Conservation (phyloP, 2,329 filamentous ascomycete species). For the Leptoxyphium fumago region DNA sequence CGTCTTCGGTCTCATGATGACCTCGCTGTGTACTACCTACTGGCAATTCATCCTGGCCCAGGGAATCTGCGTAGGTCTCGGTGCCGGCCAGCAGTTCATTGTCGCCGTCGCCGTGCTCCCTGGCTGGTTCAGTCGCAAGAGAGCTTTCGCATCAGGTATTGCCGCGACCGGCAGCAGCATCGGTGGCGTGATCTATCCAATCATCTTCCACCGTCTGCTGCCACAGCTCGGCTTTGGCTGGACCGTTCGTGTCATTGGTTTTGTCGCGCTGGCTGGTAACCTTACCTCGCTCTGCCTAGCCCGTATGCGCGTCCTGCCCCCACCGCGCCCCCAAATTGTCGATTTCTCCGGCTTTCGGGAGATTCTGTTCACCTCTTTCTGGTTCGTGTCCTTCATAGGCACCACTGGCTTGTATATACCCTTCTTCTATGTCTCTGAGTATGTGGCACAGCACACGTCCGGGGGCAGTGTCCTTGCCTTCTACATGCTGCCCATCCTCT, state of each 20-base stretch:
- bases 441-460: constrained; percentile 26
- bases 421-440: constrained; percentile 43
- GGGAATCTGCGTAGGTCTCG: constrained; percentile 37
- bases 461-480: constrained; percentile 42
- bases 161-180: constrained; percentile 45
- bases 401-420: constrained; percentile 27
- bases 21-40: constrained; percentile 33
- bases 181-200: constrained; percentile 40
- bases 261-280: constrained; percentile 24
- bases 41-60: constrained; percentile 41
- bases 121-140: constrained; percentile 47
- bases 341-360: constrained; percentile 31
- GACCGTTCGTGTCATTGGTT: constrained; percentile 38
- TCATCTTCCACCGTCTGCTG: constrained; percentile 36
- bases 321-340: constrained; percentile 26
- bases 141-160: constrained; percentile 44
- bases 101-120: constrained; percentile 49
- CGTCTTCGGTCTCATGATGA: constrained; percentile 38
- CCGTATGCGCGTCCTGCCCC: constrained; percentile 26
- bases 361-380: constrained; percentile 30
- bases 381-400: constrained; percentile 34
- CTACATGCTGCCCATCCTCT: constrained; percentile 52
- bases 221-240: constrained; percentile 38
- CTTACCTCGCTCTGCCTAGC: constrained; percentile 15
- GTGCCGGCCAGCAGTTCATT: constrained; percentile 48